Evolutionary conservation across 495 filamentous ascomycete species (phyloP).

Genomic region (Tetracladium setigerum): DNA sequence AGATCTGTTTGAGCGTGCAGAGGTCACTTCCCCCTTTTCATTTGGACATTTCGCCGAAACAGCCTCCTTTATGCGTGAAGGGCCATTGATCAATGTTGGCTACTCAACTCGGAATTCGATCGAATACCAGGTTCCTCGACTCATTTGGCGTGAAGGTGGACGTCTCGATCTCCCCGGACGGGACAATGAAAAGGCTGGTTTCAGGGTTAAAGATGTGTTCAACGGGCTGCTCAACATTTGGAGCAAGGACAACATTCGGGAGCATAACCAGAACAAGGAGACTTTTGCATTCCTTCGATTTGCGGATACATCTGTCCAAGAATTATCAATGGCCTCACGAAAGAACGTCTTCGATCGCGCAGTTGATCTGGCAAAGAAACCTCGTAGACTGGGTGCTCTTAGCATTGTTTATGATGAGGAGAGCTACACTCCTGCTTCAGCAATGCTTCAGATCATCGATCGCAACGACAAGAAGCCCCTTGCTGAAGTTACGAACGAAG

Average conservation of each 20-base stretch:
- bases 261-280: constrained; percentile 42
- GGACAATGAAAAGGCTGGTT: constrained; percentile 68
- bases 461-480: constrained; percentile 60
- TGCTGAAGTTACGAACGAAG: constrained; percentile 63
- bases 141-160: constrained; percentile 70
- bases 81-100: constrained; percentile 64
- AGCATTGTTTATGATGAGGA: constrained; percentile 58
- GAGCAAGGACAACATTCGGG: constrained; percentile 69
- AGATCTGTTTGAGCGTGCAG: constrained; percentile 91
- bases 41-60: constrained; percentile 84
- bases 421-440: constrained; percentile 58
- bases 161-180: constrained; percentile 69
- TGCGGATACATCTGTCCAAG: constrained; percentile 64
- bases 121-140: constrained; percentile 70
- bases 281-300: constrained; percentile 91
- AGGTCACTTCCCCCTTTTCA: constrained; percentile 80
- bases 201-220: constrained; percentile 58
- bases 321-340: constrained; percentile 58
- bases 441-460: constrained; percentile 71
- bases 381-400: constrained; percentile 25
- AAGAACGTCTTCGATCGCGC: constrained; percentile 55
- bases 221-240: constrained; percentile 82
- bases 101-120: constrained; percentile 87
- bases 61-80: constrained; percentile 88
- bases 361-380: constrained; percentile 26